Evolutionary conservation across 805 yeast species (phyloP).

Genomic region (Brettanomyces custersianus): DNA sequence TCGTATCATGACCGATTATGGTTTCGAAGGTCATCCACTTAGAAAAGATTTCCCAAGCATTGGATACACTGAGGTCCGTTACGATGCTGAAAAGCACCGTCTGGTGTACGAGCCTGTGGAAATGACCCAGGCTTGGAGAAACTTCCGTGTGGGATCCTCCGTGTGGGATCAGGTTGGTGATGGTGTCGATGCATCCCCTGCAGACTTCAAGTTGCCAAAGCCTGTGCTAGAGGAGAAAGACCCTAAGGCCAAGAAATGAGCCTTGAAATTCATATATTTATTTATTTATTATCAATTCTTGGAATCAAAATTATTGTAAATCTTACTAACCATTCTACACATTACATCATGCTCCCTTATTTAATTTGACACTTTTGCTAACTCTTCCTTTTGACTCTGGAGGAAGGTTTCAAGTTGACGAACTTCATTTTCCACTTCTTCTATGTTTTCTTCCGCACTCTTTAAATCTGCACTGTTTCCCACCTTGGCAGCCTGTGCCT

Average conservation of each 20-base stretch:
- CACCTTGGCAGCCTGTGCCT: slow-evolving; percentile 40
- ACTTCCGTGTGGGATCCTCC: slow-evolving; percentile 79
- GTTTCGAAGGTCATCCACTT: slow-evolving; percentile 86
- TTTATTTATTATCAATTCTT: slow-evolving; percentile 1
- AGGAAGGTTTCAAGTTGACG: slow-evolving; percentile 62
- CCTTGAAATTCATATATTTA: slow-evolving; percentile 2
- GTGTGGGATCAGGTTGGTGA: slow-evolving; percentile 91
- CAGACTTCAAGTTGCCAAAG: slow-evolving; percentile 69
- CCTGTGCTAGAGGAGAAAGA: slow-evolving; percentile 58
- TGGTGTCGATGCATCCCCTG: slow-evolving; percentile 77
- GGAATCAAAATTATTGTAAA: not conserved
- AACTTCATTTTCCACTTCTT: slow-evolving; percentile 70
- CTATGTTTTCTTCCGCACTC: slow-evolving; percentile 53
- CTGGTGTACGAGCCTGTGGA: slow-evolving; percentile 85
- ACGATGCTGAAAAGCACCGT: slow-evolving; percentile 86
- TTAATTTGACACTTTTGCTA: slow-evolving; percentile 30
- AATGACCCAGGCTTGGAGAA: slow-evolving; percentile 87
- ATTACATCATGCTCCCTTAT: not conserved
- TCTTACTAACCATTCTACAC: not conserved
- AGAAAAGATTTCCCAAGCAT: slow-evolving; percentile 91
- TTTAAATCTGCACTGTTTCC: slow-evolving; percentile 31
- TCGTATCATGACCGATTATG: slow-evolving; percentile 85
- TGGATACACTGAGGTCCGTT: slow-evolving; percentile 84
- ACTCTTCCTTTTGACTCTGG: slow-evolving; percentile 50
- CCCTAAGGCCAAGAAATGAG: slow-evolving; percentile 19